Evolutionary conservation across 495 filamentous ascomycete species (phyloP), one percentile per base, ranked within the genome.

Genomic region (Daldinia caldariorum): DNA sequence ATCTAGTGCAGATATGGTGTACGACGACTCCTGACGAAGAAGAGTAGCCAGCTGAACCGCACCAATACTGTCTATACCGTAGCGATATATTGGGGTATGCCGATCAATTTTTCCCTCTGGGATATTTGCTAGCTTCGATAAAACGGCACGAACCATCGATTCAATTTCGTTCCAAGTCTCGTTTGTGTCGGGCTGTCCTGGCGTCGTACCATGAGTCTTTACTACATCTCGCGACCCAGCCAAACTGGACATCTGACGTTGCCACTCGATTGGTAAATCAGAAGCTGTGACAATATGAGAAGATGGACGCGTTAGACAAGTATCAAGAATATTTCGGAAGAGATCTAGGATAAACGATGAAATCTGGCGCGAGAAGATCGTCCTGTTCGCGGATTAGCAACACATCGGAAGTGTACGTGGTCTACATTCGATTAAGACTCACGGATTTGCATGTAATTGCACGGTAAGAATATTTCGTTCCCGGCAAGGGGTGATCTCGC

Each of bases 61-160:
- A 39, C 87, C 91, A 67, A 98, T 92, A 61, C 92, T 96, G 77
- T 98, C 94, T 47, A 97, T 81, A 2, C 94, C 94, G 29, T 97
- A 86, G 67, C 89, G 87, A 73, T 94, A 96, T 26, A 97, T 92
- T 29, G 88, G 91, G 1, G 87, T 86, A 6, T 79, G 71, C 13
- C 84, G 84, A 2, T 76, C 74, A 29, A 97, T 91, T 18, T 83
- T 81, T 3, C 85, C 76, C 10, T 81, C 69, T 0, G 88, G 79
- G 4, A 78, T 61, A 10, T 80, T 76, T 3, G 88, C 85, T 35
- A 94, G 82, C 22, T 76, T 73, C 1, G 87, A 83, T 37, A 95
- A 76, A 6, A 88, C 81, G 0, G 82, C 78, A 45, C 90, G 83
- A 10, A 93, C 81, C 1, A 69, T 72, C 1, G 22, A 43, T 59